Conservation (phyloP, 352 stramenopile species). For the Globisporangium nodosum region DNA sequence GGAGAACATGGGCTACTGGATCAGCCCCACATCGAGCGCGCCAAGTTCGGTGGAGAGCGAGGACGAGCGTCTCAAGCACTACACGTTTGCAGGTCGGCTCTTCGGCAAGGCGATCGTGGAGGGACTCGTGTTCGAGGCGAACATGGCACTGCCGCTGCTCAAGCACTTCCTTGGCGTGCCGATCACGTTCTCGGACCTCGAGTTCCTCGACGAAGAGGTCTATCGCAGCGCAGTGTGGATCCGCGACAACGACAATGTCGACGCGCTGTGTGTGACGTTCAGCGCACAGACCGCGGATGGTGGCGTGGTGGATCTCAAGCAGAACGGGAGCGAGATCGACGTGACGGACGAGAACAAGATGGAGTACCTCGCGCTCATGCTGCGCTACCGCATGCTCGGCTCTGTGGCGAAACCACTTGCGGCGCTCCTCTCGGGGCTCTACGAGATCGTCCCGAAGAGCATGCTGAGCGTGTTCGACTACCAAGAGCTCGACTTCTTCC, state of each 20-base stretch:
- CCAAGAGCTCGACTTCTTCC: slow-evolving; percentile 95
- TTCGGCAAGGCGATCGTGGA: slow-evolving; percentile 98
- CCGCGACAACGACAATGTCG: slow-evolving; percentile 63
- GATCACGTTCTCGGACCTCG: slow-evolving; percentile 83
- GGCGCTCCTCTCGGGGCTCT: slow-evolving; percentile 89
- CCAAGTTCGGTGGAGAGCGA: slow-evolving; percentile 20
- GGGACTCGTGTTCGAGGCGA: slow-evolving; percentile 94
- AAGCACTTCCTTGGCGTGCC: slow-evolving; percentile 81
- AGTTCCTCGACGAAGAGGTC: slow-evolving; percentile 79
- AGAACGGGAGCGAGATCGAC: slow-evolving; percentile 81
- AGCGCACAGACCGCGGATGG: slow-evolving; percentile 66
- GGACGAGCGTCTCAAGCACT: slow-evolving; percentile 89
- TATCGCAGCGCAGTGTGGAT: slow-evolving; percentile 72
- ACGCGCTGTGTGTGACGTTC: slow-evolving; percentile 73
- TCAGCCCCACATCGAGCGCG: slow-evolving; percentile 45
- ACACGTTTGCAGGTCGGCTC: slow-evolving; percentile 92
- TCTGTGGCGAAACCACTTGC: slow-evolving; percentile 88
- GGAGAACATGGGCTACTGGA: slow-evolving; percentile 81
- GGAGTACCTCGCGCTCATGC: slow-evolving; percentile 92
- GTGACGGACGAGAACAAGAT: slow-evolving; percentile 94
- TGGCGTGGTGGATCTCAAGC: slow-evolving; percentile 87
- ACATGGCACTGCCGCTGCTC: slow-evolving; percentile 89
- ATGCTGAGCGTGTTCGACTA: slow-evolving; percentile 91
- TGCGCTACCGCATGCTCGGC: slow-evolving; percentile 92
- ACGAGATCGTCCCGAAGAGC: slow-evolving; percentile 88